Base-by-base conservation (phyloP, 1,139 yeast species). In the Lodderomyces beijingensis region DNA sequence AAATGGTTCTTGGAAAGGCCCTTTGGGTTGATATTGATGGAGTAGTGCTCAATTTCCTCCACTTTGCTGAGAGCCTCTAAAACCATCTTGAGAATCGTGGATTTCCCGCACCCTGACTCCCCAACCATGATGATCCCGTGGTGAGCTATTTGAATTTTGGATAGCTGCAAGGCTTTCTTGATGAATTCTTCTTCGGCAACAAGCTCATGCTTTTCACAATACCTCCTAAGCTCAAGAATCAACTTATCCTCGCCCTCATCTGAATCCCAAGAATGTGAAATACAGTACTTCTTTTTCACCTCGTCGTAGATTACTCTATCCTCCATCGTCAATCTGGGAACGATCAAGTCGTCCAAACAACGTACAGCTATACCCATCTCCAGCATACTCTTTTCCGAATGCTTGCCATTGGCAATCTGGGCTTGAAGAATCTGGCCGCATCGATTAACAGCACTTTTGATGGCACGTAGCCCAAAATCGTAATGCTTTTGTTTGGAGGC, bases 71-170 rank as follows among this genome's bases (percentile, higher is more conserved):
- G 43, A 0, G 79, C 70, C 2, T 60, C 49, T 9, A 77, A 47
- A 0, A 80, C 66, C 32, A 70, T 57, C n/a, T 58, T 56, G 59
- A 83, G 72, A 0, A 75, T 55, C 0, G 73, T 45, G 0, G 89
- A 59, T 47, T 91, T 91, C 0, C 97, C 96, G 2, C 77, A 55
- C 0, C 93, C 94, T 0, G 96, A 57, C 1, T 59, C 59, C 0
- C 98, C 97, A 4, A 85, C 84, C 6, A 89, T 51, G 69, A 91
- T 88, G 5, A 86, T 61, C 15, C 96, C 96, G 43, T 82, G 87
- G 45, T 83, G 84, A 1, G 77, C 65, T n/a, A 62, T 59, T 39
- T 76, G 84, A 17, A 85, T 68, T 31, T 81, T 76, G 43, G 64
- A 63, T 3, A 89, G 56, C 46, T 88, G 95, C 1, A 67, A 27